phyloP scores from a whole-genome alignment of 805 yeast genomes.

The Pachysolen tannophilus region DNA sequence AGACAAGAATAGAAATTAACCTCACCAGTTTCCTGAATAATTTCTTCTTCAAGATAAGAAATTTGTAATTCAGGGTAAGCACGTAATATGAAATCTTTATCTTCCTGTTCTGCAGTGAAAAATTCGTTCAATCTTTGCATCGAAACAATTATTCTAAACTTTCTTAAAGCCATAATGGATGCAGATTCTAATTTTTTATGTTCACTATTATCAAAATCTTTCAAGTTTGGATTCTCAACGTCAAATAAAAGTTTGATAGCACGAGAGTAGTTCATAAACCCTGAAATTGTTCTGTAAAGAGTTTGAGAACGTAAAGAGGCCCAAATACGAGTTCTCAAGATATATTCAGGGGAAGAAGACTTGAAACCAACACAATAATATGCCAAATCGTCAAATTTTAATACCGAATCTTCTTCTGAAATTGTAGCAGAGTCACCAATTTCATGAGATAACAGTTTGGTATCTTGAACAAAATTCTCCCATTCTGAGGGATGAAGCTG shows the following conservation, averaged over 20 bases:
- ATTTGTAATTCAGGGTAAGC: conserved; percentile 64
- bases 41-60: conserved; percentile 50
- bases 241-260: conserved; percentile 64
- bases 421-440: conserved; percentile 1
- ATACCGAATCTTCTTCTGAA: conserved; percentile 5
- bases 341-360: conserved; percentile 52
- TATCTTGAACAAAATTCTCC: conserved; percentile 49
- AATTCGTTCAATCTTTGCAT: conserved; percentile 54
- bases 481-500: conserved; percentile 49
- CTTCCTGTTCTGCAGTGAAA: conserved; percentile 47
- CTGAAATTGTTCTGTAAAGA: conserved; percentile 71
- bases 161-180: conserved; percentile 49
- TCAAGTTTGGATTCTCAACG: conserved; percentile 36
- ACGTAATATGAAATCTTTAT: conserved; percentile 49
- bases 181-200: conserved; percentile 33
- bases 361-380: conserved; percentile 66
- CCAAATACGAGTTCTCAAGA: conserved; percentile 75
- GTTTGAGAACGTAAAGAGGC: conserved; percentile 80
- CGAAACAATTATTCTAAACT: conserved; percentile 57
- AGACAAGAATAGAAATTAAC: conserved; percentile 50
- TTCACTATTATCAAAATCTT: conserved; percentile 23
- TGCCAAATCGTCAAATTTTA: conserved; percentile 45
- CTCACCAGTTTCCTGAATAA: conserved; percentile 33
- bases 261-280: conserved; percentile 69
- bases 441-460: conserved; percentile 46